Percentiles rank a stretch among this genome's conserved stretches.
phyloP scores from a whole-genome alignment of 495 filamentous ascomycete species.

The Astrocystis sublimbata region DNA sequence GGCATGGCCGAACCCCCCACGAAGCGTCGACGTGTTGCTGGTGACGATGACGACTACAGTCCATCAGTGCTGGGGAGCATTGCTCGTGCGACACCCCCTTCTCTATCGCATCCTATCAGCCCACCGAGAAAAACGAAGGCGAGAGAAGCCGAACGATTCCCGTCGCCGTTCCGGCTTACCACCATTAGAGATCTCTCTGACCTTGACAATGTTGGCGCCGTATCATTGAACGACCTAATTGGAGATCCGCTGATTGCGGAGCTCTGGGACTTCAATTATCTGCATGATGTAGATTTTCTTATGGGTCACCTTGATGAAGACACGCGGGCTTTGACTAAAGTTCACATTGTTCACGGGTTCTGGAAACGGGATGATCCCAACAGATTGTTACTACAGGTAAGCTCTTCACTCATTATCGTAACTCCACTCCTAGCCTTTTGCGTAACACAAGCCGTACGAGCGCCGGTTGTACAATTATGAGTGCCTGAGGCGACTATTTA shows the following conservation, averaged over 20 bases:
- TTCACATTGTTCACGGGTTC: conserved; percentile 83
- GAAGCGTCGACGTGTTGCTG: conserved; percentile 27
- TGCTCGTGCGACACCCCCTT: conserved; percentile 15
- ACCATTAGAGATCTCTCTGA: conserved; percentile 64
- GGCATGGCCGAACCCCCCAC: conserved; percentile 27
- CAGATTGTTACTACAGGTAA: conserved; percentile 62
- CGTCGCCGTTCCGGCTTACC: conserved; percentile 76
- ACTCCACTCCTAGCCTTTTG: not conserved
- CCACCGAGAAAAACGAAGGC: conserved; percentile 39
- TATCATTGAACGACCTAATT: conserved; percentile 70
- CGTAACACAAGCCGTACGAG: not conserved
- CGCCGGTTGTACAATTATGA: not conserved
- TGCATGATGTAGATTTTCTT: conserved; percentile 77
- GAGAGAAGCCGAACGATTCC: conserved; percentile 21
- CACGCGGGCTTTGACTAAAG: conserved; percentile 60
- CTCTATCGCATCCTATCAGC: conserved; percentile 43
- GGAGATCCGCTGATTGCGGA: conserved; percentile 80
- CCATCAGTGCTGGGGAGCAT: not conserved
- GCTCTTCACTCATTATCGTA: conserved; percentile 3
- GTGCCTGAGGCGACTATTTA: not conserved
- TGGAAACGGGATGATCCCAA: conserved; percentile 75
- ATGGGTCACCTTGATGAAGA: conserved; percentile 67
- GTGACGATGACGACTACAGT: conserved; percentile 1
- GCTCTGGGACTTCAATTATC: conserved; percentile 89
- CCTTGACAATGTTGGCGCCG: conserved; percentile 63